phyloP scores from a whole-genome alignment of 495 filamentous ascomycete species.

The Astrocystis sublimbata region DNA sequence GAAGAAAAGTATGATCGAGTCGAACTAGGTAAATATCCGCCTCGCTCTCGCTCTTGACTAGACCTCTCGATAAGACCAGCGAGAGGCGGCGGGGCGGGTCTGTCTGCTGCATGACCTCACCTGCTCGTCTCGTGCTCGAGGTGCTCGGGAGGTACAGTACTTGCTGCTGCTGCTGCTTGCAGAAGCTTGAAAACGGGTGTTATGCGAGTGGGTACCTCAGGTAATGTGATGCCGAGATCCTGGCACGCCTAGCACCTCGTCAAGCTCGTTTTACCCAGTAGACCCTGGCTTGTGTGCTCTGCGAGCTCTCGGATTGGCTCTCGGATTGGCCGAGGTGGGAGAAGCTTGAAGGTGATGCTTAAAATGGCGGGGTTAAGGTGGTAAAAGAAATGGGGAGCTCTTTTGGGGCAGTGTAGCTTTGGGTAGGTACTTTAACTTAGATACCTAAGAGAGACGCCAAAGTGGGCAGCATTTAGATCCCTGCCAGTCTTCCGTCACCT shows the following conservation, averaged over 20 bases:
- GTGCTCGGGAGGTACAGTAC: not conserved
- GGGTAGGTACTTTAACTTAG: too few relatives aligned
- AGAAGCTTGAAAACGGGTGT: constrained; percentile 31
- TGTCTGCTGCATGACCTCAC: constrained; percentile 20
- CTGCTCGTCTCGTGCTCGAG: constrained; percentile 8
- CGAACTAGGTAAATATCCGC: not conserved
- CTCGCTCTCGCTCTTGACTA: not conserved
- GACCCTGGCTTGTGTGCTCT: not conserved
- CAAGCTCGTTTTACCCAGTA: not conserved
- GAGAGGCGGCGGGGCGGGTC: too few relatives aligned
- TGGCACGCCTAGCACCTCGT: too few relatives aligned
- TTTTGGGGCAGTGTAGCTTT: constrained; percentile 7
- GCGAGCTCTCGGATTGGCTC: constrained; percentile 34
- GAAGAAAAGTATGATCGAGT: not conserved
- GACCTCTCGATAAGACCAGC: not conserved
- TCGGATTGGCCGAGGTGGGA: constrained; percentile 20
- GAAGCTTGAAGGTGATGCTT: constrained; percentile 21
- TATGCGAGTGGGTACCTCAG: constrained; percentile 35
- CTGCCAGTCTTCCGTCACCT: not conserved
- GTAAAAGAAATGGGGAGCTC: constrained; percentile 8
- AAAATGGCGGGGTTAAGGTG: constrained; percentile 24
- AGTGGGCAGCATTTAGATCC: not conserved
- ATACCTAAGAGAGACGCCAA: too few relatives aligned
- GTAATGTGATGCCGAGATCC: constrained; percentile 28
- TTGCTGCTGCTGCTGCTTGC: constrained; percentile 17